Evolutionary conservation across 148 eudicot species (phyloP).

Genomic region (Amaranthus hypochondriacus): DNA sequence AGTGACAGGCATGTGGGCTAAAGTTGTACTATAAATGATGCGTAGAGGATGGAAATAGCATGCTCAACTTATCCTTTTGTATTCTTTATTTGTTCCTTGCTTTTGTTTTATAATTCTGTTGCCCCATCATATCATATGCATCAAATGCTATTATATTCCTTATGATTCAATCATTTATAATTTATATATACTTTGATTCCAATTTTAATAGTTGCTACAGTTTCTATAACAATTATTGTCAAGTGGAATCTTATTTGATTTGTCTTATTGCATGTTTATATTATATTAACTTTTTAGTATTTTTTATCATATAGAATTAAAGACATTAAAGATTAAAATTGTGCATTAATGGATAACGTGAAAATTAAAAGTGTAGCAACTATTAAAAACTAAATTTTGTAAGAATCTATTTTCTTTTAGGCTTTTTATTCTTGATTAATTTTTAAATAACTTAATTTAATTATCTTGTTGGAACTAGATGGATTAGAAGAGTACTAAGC

Average conservation of each 20-base stretch:
- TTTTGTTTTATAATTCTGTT: conserved; percentile 10
- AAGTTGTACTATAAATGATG: background rate
- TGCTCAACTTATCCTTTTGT: conserved; percentile 10
- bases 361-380: too few relatives aligned
- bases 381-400: too few relatives aligned
- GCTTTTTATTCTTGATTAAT: too few relatives aligned
- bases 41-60: conserved; percentile 7
- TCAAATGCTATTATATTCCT: background rate
- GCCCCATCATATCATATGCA: conserved; percentile 9
- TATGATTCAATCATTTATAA: background rate
- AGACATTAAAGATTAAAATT: too few relatives aligned
- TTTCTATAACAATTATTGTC: background rate
- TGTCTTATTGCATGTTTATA: too few relatives aligned
- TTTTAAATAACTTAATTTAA: background rate
- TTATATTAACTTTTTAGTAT: too few relatives aligned
- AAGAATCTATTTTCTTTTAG: too few relatives aligned
- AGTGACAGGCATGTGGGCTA: conserved; percentile 21
- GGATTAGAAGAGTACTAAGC: too few relatives aligned
- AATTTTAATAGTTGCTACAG: background rate
- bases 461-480: background rate
- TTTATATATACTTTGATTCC: background rate
- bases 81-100: conserved; percentile 7
- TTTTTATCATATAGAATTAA: too few relatives aligned
- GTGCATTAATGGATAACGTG: too few relatives aligned
- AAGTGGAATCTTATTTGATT: too few relatives aligned